Evolutionary conservation across 225 moss, liverwort and hornwort genomes (phyloP).

Genomic region (Physcomitrellopsis africana): DNA sequence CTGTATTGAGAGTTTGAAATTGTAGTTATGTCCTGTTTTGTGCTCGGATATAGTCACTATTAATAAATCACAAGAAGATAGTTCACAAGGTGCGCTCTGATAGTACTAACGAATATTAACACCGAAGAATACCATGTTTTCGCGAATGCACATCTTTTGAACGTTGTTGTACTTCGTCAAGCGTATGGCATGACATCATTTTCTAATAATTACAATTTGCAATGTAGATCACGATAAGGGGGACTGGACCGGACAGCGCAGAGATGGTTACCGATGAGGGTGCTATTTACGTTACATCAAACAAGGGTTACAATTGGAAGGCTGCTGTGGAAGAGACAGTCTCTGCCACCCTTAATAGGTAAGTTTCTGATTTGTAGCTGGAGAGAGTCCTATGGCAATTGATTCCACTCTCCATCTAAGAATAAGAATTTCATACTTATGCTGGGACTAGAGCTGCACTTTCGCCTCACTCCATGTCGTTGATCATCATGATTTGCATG

Average conservation of each 20-base stretch:
- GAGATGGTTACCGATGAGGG: conserved; percentile 98
- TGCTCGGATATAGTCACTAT: not conserved
- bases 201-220: not conserved
- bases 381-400: not conserved
- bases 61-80: not conserved
- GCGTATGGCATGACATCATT: not conserved
- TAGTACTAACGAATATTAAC: not conserved
- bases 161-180: not conserved
- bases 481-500: too few relatives aligned
- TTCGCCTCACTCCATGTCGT: not conserved
- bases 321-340: conserved; percentile 98
- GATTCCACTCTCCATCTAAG: not conserved
- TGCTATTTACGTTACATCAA: conserved; percentile 85
- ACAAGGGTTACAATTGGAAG: conserved; percentile 92
- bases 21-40: not conserved
- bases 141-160: not conserved
- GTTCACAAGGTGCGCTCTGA: not conserved
- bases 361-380: not conserved
- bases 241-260: conserved; percentile 62
- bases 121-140: too few relatives aligned
- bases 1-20: not conserved
- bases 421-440: not conserved
- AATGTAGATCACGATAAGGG: conserved; percentile 72
- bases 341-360: conserved; percentile 92
- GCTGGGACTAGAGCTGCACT: not conserved